Base-by-base conservation (phyloP, 306 rosid genomes). In the Prunus davidiana region DNA sequence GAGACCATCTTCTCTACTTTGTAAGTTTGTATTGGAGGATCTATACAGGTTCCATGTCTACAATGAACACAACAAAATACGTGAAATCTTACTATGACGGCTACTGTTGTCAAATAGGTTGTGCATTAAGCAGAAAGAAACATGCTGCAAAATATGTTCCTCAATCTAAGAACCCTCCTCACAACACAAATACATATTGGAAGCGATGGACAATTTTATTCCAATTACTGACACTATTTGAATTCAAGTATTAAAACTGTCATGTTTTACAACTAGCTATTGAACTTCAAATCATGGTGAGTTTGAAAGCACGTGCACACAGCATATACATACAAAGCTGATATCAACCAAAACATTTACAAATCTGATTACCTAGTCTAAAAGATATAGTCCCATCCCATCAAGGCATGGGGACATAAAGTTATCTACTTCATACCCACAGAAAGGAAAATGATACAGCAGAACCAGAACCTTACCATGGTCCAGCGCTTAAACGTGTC, bases 401-500 rank as follows among this genome's bases (percentile, higher is more conserved):
- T 28, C 15, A 47, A 4, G 47, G 52, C 15, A 56, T 24, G 14
- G 16, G 34, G 43, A 20, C 58, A 41, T 43, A 16, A 34, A 57
- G 18, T 15, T 18, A 62, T 62, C 34, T 24, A 12, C 18, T 25
- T 24, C 16, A 60, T 22, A 60, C 27, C 30, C 30, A 24, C 9
- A 4, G 34, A 19, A 38, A 34, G 14, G 49, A 9, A 64, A 64
- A 64, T 64, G 19, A 67, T 28, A 76, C 41, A 52, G 45, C 61
- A 55, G 43, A 78, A 71, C 74, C 55, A 76, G 67, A 81, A 84
- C 83, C 86, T 84, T 77, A 93, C 97, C 91, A 78, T 65, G 76
- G 91, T 64, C 98, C 97, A 95, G 20, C 96, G 92, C 89, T 90
- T 95, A 80, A 95, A 95, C n/a, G 96, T 88, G 76, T 92, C 97